Percentiles rank a stretch among this genome's conserved stretches.
Evolutionary conservation across 176 grass and related monocot species (phyloP).

Genomic region (Chloris gayana): DNA sequence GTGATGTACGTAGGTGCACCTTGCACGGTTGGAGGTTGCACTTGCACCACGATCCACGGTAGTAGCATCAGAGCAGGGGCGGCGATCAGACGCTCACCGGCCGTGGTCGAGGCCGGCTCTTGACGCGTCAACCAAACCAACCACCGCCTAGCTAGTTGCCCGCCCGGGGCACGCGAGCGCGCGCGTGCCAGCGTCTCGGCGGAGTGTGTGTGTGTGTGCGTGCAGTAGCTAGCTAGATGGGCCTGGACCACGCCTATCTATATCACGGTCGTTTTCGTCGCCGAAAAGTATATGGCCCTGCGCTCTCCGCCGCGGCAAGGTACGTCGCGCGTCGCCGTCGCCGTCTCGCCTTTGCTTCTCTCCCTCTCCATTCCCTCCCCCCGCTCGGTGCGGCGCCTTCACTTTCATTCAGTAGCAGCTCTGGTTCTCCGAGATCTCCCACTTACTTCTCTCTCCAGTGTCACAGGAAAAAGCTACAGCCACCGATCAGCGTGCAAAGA

Average conservation of each 20-base stretch:
- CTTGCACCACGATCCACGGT: no score
- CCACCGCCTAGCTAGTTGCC: not conserved
- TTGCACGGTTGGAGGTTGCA: not conserved
- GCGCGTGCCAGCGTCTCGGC: no score
- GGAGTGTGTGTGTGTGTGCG: no score
- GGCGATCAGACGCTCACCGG: not conserved
- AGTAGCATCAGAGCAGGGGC: not conserved
- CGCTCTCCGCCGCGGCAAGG: not conserved
- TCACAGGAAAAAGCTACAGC: not conserved
- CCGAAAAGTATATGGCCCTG: conserved; percentile 4
- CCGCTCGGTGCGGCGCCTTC: not conserved
- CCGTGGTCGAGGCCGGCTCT: not conserved
- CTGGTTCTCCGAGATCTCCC: not conserved
- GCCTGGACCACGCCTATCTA: not conserved
- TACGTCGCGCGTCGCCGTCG: not conserved
- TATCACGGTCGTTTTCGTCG: not conserved
- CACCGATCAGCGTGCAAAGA: not conserved
- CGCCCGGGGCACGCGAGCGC: no score
- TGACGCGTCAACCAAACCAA: not conserved
- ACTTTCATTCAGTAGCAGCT: not conserved
- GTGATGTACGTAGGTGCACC: not conserved
- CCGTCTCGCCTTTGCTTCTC: not conserved
- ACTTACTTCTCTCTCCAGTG: not conserved
- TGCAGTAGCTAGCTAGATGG: no score
- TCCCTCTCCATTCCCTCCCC: not conserved